These are phyloP conservation scores for Penicillium sp. DNA, from an alignment of 2,329 filamentous ascomycete genomes.

Conservation along the genomic window DNA sequence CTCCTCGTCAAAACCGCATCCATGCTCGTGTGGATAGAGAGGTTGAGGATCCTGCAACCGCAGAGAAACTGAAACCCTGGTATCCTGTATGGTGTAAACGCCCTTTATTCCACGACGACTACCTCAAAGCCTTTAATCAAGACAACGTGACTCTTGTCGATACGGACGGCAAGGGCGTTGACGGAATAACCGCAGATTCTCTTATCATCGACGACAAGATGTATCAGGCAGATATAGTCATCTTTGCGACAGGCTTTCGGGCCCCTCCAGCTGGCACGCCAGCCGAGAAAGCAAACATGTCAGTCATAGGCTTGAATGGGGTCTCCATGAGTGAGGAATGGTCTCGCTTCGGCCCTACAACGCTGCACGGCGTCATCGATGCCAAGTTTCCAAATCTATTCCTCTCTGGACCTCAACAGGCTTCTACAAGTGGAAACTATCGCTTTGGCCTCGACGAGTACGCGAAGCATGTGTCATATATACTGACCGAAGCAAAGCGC, in stretches of 20 bases:
- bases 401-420: constrained; percentile 45
- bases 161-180: constrained; percentile 13
- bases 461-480: constrained; percentile 46
- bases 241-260: constrained; percentile 10
- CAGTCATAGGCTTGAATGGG: constrained; percentile 47
- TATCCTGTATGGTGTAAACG: constrained; percentile 63
- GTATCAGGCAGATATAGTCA: constrained; percentile 7
- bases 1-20: constrained; percentile 42
- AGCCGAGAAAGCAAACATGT: constrained; percentile 36
- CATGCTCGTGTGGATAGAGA: constrained; percentile 47
- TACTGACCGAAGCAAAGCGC: constrained; percentile 37
- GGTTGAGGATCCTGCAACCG: constrained; percentile 52
- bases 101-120: constrained; percentile 48
- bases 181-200: constrained; percentile 2
- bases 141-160: constrained; percentile 34
- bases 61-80: constrained; percentile 56
- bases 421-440: constrained; percentile 40
- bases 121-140: constrained; percentile 33
- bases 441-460: constrained; percentile 36
- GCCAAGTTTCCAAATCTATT: constrained; percentile 57
- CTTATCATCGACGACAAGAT: neutral
- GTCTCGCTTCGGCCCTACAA: constrained; percentile 42
- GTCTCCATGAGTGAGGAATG: constrained; percentile 49
- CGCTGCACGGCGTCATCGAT: constrained; percentile 52
- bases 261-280: constrained; percentile 21